These are phyloP conservation scores for Fistulina hepatica DNA, from an alignment of 1,284 basidiomycete species.

Conservation along the genomic window DNA sequence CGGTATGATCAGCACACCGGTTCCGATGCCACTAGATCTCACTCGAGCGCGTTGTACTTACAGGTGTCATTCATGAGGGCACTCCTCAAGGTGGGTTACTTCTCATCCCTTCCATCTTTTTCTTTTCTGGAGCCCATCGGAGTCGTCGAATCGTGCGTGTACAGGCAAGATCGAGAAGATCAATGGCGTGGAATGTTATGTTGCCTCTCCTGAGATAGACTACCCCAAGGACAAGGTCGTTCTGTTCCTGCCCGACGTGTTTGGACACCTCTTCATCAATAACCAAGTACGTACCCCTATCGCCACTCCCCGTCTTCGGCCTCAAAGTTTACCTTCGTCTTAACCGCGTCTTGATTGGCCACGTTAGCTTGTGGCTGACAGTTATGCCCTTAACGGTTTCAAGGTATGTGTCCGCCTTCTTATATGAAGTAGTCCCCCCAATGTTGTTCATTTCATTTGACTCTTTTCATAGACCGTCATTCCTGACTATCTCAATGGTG, in stretches of 20 bases:
- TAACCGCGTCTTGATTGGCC: background rate
- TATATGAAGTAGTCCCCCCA: background rate
- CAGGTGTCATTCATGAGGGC: slow-evolving; percentile 49
- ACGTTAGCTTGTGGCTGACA: slow-evolving; percentile 52
- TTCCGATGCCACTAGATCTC: background rate
- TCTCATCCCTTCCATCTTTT: background rate
- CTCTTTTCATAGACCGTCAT: slow-evolving; percentile 32
- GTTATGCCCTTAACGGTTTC: slow-evolving; percentile 65
- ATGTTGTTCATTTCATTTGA: too few species aligned
- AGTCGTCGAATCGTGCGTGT: background rate
- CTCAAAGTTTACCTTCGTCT: background rate
- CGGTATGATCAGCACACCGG: slow-evolving; percentile 21
- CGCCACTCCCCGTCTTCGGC: background rate
- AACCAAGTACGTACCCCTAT: slow-evolving; percentile 28
- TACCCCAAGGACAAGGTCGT: slow-evolving; percentile 49
- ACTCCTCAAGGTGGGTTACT: slow-evolving; percentile 31
- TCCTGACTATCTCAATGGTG: slow-evolving; percentile 52
- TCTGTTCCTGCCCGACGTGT: slow-evolving; percentile 50
- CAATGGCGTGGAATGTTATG: slow-evolving; percentile 39
- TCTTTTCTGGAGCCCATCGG: background rate
- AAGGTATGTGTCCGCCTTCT: slow-evolving; percentile 28
- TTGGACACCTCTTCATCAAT: slow-evolving; percentile 51
- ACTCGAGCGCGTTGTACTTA: background rate
- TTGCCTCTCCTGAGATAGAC: slow-evolving; percentile 35
- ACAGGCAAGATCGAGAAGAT: slow-evolving; percentile 28